Conservation (phyloP, 495 filamentous ascomycete genomes). For the Gamarada debralockiae region DNA sequence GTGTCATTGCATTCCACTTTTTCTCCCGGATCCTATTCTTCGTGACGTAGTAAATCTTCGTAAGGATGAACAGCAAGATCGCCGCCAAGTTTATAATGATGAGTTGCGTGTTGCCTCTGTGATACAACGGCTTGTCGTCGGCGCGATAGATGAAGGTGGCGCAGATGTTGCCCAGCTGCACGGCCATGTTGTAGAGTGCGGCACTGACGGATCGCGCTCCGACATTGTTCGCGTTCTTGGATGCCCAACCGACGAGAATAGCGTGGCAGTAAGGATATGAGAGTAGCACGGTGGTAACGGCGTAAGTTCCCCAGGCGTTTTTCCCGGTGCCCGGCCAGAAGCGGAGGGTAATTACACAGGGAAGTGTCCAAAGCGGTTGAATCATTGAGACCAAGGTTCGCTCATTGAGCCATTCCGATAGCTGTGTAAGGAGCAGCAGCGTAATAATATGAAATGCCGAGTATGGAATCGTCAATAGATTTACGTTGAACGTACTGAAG, state of each 20-base stretch:
- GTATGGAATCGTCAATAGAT: slow-evolving; percentile 64
- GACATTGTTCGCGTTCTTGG: slow-evolving; percentile 48
- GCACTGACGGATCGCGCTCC: slow-evolving; percentile 3
- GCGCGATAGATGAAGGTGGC: slow-evolving; percentile 52
- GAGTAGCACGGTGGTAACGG: slow-evolving; percentile 49
- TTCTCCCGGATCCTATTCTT: slow-evolving; percentile 36
- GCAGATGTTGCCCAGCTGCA: slow-evolving; percentile 51
- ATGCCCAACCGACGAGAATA: slow-evolving; percentile 37
- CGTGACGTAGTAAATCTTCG: slow-evolving; percentile 41
- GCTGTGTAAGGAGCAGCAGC: slow-evolving; percentile 47
- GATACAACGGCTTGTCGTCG: slow-evolving; percentile 46
- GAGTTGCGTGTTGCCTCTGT: slow-evolving; percentile 33
- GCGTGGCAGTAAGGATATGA: slow-evolving; percentile 48
- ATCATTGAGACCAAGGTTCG: slow-evolving; percentile 46
- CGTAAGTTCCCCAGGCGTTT: slow-evolving; percentile 51
- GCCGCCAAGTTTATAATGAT: slow-evolving; percentile 23
- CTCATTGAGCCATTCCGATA: slow-evolving; percentile 55
- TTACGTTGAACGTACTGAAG: slow-evolving; percentile 64
- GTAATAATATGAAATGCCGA: slow-evolving; percentile 45
- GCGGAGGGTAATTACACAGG: slow-evolving; percentile 48
- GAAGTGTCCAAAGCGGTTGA: slow-evolving; percentile 55
- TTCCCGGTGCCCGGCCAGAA: slow-evolving; percentile 31
- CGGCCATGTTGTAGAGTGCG: slow-evolving; percentile 55
- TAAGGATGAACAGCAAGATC: slow-evolving; percentile 28
- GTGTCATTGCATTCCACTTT: slow-evolving; percentile 36